Conservation (phyloP, 768 basidiomycete species). For the Amanita thiersii region DNA sequence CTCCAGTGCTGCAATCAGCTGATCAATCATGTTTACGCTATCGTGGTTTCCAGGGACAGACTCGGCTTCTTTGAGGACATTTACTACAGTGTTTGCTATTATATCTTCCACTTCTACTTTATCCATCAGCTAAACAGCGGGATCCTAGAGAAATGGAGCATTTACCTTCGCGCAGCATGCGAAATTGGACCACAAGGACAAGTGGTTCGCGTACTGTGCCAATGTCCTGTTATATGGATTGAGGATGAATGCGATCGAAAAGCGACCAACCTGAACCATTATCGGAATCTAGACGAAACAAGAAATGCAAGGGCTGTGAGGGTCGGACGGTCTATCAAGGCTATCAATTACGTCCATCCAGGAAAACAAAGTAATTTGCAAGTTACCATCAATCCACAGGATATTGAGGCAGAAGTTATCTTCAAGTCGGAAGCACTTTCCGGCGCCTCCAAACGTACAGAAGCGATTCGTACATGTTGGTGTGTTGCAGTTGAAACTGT, state of each 20-base stretch:
- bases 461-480: constrained; percentile 70
- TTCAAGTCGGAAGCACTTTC: constrained; percentile 31
- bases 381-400: constrained; percentile 43
- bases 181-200: constrained; percentile 61
- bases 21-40: constrained; percentile 32
- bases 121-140: constrained; percentile 4
- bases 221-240: constrained; percentile 3
- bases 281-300: constrained; percentile 70
- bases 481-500: constrained; percentile 77
- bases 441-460: constrained; percentile 44
- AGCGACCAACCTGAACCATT: constrained; percentile 47
- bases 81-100: constrained; percentile 41
- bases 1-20: constrained; percentile 52
- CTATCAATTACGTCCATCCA: neutral
- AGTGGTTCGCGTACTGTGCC: constrained; percentile 60
- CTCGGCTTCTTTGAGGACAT: constrained; percentile 28
- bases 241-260: constrained; percentile 7
- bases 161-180: constrained; percentile 76
- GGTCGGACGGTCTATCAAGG: constrained; percentile 63
- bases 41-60: constrained; percentile 25
- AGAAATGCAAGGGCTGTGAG: constrained; percentile 62
- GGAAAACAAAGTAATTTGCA: neutral
- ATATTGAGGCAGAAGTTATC: constrained; percentile 29
- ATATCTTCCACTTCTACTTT: constrained; percentile 59
- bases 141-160: neutral